Conservation (phyloP, 2,329 filamentous ascomycete species). For the Sarocladium brachiariae region DNA sequence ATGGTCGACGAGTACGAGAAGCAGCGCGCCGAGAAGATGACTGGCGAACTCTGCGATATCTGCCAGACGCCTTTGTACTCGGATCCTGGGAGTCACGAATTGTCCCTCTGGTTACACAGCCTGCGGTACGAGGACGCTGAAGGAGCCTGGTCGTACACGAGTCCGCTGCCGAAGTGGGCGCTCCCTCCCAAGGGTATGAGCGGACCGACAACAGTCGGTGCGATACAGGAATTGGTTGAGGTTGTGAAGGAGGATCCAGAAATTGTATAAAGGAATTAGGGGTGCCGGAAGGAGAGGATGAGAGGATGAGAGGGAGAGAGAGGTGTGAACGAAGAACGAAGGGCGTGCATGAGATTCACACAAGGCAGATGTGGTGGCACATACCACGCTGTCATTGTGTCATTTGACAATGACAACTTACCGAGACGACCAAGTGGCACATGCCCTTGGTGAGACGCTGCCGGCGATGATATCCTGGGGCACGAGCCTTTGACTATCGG, state of each 20-base stretch:
- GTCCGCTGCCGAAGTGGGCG: slow-evolving; percentile 79
- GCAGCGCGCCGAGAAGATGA: slow-evolving; percentile 87
- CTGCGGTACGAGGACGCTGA: slow-evolving; percentile 78
- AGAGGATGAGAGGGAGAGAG: too few species aligned
- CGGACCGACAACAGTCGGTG: slow-evolving; percentile 63
- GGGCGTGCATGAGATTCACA: neutral
- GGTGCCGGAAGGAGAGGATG: slow-evolving; percentile 7
- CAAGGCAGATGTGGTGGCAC: neutral
- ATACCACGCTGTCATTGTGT: neutral
- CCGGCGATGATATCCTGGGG: too few species aligned
- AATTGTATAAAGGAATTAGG: slow-evolving; percentile 17
- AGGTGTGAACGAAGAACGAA: too few species aligned
- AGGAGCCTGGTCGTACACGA: slow-evolving; percentile 82
- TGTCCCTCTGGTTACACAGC: slow-evolving; percentile 91
- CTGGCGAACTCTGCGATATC: slow-evolving; percentile 70
- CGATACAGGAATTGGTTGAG: slow-evolving; percentile 51
- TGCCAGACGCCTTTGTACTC: slow-evolving; percentile 89
- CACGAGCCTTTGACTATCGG: too few species aligned
- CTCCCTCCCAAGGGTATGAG: slow-evolving; percentile 66
- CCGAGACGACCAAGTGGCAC: too few species aligned
- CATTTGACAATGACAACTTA: too few species aligned
- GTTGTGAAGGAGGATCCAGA: slow-evolving; percentile 43
- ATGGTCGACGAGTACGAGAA: slow-evolving; percentile 89
- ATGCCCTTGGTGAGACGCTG: too few species aligned
- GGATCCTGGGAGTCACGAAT: slow-evolving; percentile 82